Evolutionary conservation across 106 monocot species (phyloP), one percentile per base, ranked within the genome.

Genomic region (Acanthochlamys bracteata): DNA sequence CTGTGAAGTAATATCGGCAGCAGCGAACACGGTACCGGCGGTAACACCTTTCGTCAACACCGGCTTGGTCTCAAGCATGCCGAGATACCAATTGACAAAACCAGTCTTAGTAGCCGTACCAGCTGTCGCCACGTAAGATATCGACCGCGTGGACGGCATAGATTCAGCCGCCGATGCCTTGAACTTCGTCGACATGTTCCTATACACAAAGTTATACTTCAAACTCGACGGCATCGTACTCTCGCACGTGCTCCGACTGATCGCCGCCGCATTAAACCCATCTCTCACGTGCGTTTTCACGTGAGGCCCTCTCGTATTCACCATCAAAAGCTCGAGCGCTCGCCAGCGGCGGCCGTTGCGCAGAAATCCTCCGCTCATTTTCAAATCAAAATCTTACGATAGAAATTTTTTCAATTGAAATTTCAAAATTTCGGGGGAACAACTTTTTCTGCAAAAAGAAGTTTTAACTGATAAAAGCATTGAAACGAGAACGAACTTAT

Each of bases 11-110:
- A 78, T 24, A 59, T 88, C 88, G 10, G 88, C 83, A 39, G 46
- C 80, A 16, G 65, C 59, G 63, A 88, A 88, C 8, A 88, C 84
- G 54, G 69, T 63, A 7, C 78, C 80, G 40, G 88, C 74, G 20
- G 88, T 88, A 60, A 88, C 42, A 71, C 88, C 71, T 67, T 88
- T 88, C 7, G 88, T 88, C 15, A 84, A 54, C 21, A 88, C 56
- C 12, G 88, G 88, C 11, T 78, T 74, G 7, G 75, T 33, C 27
- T 78, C 80, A 66, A 88, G 80, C 80, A 80, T 78, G 6, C 80
- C 53, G 0, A 88, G 63, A 55, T 88, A 88, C 88, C 88, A 88
- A 22, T 59, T n/a, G 24, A 84, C 78, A 39, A 84, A 73, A 63
- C 83, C 80, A 55, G 49, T 75, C 64, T 72, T 59, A 14, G 43